Conservation (phyloP, 768 basidiomycete genomes). For the Amanita rubescens region DNA sequence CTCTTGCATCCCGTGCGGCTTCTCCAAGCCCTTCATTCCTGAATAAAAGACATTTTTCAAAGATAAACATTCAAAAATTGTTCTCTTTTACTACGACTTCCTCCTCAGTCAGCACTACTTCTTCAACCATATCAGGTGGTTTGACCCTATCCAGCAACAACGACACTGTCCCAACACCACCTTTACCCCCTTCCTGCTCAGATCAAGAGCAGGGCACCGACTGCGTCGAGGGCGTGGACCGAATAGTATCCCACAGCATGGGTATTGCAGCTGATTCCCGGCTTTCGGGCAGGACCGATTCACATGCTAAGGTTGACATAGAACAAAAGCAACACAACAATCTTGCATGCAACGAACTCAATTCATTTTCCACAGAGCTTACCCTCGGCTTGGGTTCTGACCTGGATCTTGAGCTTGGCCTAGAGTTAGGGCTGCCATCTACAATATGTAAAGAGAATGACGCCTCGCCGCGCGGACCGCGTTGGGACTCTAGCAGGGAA, state of each 20-base stretch:
- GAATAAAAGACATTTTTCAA: constrained; percentile 29
- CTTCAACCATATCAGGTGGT: background rate
- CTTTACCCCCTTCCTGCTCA: background rate
- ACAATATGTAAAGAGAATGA: background rate
- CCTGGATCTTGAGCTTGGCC: constrained; percentile 17
- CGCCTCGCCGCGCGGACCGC: no score
- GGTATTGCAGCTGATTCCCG: background rate
- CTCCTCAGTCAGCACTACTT: background rate
- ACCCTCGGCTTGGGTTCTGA: constrained; percentile 13
- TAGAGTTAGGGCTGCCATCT: constrained; percentile 8
- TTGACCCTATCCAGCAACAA: background rate
- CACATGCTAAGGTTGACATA: background rate
- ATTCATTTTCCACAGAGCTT: background rate
- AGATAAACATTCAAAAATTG: constrained; percentile 29
- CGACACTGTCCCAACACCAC: background rate
- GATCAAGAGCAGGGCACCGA: background rate
- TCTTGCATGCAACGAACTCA: background rate
- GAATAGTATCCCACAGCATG: background rate
- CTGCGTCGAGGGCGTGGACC: background rate
- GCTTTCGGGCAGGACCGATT: background rate
- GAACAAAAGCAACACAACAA: background rate
- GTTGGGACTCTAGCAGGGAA: background rate
- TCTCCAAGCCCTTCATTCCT: constrained; percentile 29
- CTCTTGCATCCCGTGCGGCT: constrained; percentile 16
- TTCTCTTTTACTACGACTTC: constrained; percentile 26